These are phyloP conservation scores for Calonectria multiphialidica DNA, from an alignment of 2,329 filamentous ascomycete species.

Conservation along the genomic window DNA sequence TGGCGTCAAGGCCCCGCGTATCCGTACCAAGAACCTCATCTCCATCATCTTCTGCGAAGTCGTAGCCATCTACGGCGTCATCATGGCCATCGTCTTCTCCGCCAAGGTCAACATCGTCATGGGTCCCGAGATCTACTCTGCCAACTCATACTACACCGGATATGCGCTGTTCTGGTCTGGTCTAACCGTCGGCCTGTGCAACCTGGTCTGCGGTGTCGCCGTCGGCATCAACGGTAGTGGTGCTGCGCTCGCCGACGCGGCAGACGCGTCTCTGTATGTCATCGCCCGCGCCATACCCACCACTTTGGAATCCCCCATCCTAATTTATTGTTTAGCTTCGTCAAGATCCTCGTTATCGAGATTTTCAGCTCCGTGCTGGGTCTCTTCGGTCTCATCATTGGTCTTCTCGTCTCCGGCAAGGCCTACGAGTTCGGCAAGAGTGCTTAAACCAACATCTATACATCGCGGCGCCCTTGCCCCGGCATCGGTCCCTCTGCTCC, in stretches of 20 bases:
- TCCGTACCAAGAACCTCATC: slow-evolving; percentile 99
- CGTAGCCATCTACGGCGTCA: slow-evolving; percentile 99
- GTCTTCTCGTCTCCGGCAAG: slow-evolving; percentile 88
- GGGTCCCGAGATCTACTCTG: slow-evolving; percentile 76
- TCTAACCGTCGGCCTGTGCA: slow-evolving; percentile 94
- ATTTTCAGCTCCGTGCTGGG: slow-evolving; percentile 99
- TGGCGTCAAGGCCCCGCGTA: slow-evolving; percentile 95
- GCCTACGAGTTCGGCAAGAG: slow-evolving; percentile 76
- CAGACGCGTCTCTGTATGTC: slow-evolving; percentile 87
- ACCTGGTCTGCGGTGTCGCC: slow-evolving; percentile 93
- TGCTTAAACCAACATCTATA: slow-evolving; percentile 36
- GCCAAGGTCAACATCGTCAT: slow-evolving; percentile 80
- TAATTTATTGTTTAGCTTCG: slow-evolving; percentile 74
- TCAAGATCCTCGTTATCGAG: slow-evolving; percentile 98
- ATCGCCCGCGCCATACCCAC: slow-evolving; percentile 8
- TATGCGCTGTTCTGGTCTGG: slow-evolving; percentile 97
- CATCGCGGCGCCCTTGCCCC: slow-evolving; percentile 27
- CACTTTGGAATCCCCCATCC: slow-evolving; percentile 6
- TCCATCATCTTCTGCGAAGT: slow-evolving; percentile 99
- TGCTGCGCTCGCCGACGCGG: slow-evolving; percentile 94
- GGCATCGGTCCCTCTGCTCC: slow-evolving; percentile 37
- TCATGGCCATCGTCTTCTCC: slow-evolving; percentile 99
- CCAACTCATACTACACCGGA: slow-evolving; percentile 91
- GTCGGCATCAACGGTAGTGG: slow-evolving; percentile 99
- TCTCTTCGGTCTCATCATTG: slow-evolving; percentile 95